Evolutionary conservation across 192 early-diverging fungal genomes (phyloP), one percentile per base, ranked within the genome.

Genomic region (Entrophospora sp.): DNA sequence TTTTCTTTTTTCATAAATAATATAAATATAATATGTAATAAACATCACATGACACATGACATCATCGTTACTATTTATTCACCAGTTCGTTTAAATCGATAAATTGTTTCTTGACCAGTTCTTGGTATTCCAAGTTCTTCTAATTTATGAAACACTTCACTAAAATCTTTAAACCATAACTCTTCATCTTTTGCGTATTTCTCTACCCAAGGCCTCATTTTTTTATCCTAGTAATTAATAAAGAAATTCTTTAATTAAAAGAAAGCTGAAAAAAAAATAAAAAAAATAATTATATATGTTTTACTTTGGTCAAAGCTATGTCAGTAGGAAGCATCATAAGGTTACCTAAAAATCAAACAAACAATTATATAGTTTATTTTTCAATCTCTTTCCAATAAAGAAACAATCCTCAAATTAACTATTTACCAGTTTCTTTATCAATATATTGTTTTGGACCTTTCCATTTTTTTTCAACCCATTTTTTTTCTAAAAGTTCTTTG

Each of bases 81-180:
- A 52, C 14, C 27, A n/a, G 73, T 73, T 20, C 81, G 64, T 71
- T 86, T 81, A 75, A 91, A 89, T 51, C 75, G 46, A 71, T 88
- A 87, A 24, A 82, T 81, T 40, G 82, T 85, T 38, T 86, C 75
- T 53, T 87, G 79, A 31, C 81, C 81, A 6, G 83, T 83, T 72
- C 85, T 87, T 58, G 80, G 69, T 34, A 91, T 85, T 71, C 94
- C 95, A 34, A 95, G 79, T 74, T 96, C 92, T 51, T 89, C 76
- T 31, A 97, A 82, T 82, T 94, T 97, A 66, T 75, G 68, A 53
- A 90, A 93, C 7, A 85, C 93, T 45, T 76, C 78, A 51, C 90
- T 71, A 77, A 98, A 98, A 81, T 98, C 95, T 30, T 79, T 81
- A 81, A 92, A 96, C 87, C 91, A 98, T 57, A 79, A 75, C 18